Base-by-base conservation (phyloP, 192 early-diverging fungal genomes). In the Entomortierella beljakovae region DNA sequence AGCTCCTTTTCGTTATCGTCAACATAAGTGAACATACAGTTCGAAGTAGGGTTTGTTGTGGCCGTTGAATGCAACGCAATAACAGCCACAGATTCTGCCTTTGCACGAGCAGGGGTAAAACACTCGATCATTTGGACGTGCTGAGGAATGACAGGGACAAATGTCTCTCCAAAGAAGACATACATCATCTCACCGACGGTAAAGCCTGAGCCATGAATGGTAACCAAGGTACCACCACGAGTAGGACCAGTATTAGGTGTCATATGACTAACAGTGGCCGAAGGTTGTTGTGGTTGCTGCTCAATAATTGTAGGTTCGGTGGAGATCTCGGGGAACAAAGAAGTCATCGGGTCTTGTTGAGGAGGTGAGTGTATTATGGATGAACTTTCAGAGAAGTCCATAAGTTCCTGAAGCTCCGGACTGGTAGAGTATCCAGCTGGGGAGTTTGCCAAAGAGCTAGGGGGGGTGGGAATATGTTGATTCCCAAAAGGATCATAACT, bases 1-100 rank as follows among this genome's bases (percentile, higher is more conserved):
- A 79, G 62, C 51, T 79, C 75, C 42, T 70, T 70, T 50, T 79
- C 75, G 56, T 70, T 79, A 46, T 79, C 75, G 33, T 79, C 75
- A 13, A 79, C 62, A 38, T 79, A 79, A 1, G 75, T 79, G 40
- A 65, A 79, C 26, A 57, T 61, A 22, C 61, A 49, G 31, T 69
- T 66, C n/a, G 68, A 20, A 2, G 68, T 35, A 9, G 51, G 28
- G 38, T 16, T 64, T 16, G 54, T n/a, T 2, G 60, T 40, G 0
- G 37, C 62, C 1, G 52, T 43, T 29, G 62, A 51, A 33, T 49
- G 43, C 11, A 70, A 15, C 31, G 61, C 68, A 49, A 79, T 60
- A 9, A 79, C 67, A 9, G 67, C 2, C 1, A 79, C 75, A 11
- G 75, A 61, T n/a, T 79, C 75, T 1, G 75, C 67, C 53, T 68